Evolutionary conservation across 2,329 filamentous ascomycete species (phyloP).

Genomic region (Metarhizium brunneum): DNA sequence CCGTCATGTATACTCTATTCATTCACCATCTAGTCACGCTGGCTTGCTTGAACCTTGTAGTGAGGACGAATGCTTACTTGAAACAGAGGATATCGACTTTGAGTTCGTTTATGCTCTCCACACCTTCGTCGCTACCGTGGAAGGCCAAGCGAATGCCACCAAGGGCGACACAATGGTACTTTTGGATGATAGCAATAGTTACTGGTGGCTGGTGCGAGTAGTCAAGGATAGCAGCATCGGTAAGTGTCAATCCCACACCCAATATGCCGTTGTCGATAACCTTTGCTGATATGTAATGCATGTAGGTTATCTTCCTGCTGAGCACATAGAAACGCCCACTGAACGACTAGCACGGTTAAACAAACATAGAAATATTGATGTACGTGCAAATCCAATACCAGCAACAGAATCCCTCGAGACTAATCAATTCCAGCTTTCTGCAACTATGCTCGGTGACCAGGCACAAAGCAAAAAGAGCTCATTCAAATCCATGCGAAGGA

Average conservation of each 20-base stretch:
- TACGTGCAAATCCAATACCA: slow-evolving; percentile 36
- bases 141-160: slow-evolving; percentile 95
- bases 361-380: slow-evolving; percentile 96
- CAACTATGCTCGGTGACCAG: slow-evolving; percentile 53
- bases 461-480: slow-evolving; percentile 74
- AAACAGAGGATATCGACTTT: slow-evolving; percentile 98
- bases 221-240: slow-evolving; percentile 96
- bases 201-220: slow-evolving; percentile 97
- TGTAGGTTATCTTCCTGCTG: slow-evolving; percentile 84
- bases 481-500: slow-evolving; percentile 74
- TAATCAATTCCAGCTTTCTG: slow-evolving; percentile 38
- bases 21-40: slow-evolving; percentile 36
- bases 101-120: slow-evolving; percentile 98
- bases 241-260: slow-evolving; percentile 21
- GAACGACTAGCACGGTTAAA: slow-evolving; percentile 89
- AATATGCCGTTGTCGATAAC: slow-evolving; percentile 1
- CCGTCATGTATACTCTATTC: not conserved
- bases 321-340: slow-evolving; percentile 97
- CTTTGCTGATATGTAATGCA: not conserved
- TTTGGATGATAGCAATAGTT: slow-evolving; percentile 96
- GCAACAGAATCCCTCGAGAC: slow-evolving; percentile 5
- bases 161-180: slow-evolving; percentile 99
- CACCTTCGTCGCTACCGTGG: slow-evolving; percentile 94
- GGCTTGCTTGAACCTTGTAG: slow-evolving; percentile 64
- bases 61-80: slow-evolving; percentile 78